Evolutionary conservation across 202 grass and related monocot species (phyloP).

Genomic region (Thinopyrum obtusiflorum): DNA sequence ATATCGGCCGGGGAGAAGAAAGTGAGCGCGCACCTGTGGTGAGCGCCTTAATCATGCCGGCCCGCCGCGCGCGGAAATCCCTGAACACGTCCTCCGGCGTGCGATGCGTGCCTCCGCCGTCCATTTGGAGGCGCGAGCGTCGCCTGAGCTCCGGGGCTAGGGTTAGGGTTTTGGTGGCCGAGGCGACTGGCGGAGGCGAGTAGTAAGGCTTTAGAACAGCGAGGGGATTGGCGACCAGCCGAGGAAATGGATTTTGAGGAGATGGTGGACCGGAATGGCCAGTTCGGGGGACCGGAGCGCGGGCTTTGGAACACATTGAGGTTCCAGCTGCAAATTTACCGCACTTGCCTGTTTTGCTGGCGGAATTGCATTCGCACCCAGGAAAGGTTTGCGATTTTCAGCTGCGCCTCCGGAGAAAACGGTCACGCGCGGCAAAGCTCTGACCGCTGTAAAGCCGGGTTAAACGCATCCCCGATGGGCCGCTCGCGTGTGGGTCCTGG

Average conservation of each 20-base stretch:
- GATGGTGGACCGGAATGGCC: neutral
- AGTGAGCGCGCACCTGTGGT: conserved; percentile 53
- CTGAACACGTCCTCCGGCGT: conserved; percentile 94
- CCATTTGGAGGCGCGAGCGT: conserved; percentile 27
- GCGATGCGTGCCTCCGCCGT: conserved; percentile 58
- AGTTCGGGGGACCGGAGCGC: conserved; percentile 33
- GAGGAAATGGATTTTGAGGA: conserved; percentile 29
- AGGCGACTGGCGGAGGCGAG: neutral
- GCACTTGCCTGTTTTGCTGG: neutral
- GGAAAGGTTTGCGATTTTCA: neutral
- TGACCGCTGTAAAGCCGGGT: too few species aligned
- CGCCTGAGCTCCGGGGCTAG: conserved; percentile 26
- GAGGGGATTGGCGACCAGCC: neutral
- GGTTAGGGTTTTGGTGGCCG: conserved; percentile 53
- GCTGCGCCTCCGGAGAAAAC: too few species aligned
- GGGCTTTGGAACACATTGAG: conserved; percentile 27
- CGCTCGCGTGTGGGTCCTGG: too few species aligned
- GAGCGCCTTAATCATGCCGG: conserved; percentile 92
- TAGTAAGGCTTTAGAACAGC: neutral
- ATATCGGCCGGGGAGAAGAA: neutral
- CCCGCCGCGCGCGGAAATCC: conserved; percentile 83
- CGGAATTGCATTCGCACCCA: neutral
- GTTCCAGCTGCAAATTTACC: neutral
- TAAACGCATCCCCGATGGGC: too few species aligned
- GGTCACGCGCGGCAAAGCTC: too few species aligned